Evolutionary conservation across 768 basidiomycete genomes (phyloP), one percentile per base, ranked within the genome.

Genomic region (Russula emetica): DNA sequence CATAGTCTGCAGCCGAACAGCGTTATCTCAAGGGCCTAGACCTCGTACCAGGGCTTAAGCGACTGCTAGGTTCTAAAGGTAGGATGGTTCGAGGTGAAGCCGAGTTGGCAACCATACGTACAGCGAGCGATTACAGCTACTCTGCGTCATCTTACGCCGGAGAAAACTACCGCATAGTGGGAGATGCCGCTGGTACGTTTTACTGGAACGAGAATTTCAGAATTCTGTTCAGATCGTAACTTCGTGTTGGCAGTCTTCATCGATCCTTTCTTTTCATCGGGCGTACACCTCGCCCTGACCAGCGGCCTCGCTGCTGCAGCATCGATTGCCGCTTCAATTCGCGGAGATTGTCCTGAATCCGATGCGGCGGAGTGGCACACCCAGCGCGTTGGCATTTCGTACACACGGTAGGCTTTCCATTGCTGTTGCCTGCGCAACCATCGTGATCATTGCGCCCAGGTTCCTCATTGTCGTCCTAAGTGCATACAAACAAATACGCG

Each of bases 261-360:
- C 60, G 84, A 86, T 66, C 84, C 84, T 0, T 80, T 85, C 73
- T 86, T 86, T 73, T 85, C 84, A 5, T 82, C 80, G 10, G 82
- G 81, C 2, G 73, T 83, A 18, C 82, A 83, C 57, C n/a, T n/a
- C n/a, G n/a, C n/a, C n/a, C n/a, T n/a, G n/a, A n/a, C n/a, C n/a
- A n/a, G n/a, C n/a, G n/a, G n/a, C n/a, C n/a, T n/a, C n/a, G n/a
- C n/a, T n/a, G n/a, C n/a, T n/a, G n/a, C n/a, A n/a, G n/a, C n/a
- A n/a, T n/a, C n/a, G n/a, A n/a, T n/a, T n/a, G n/a, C n/a, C n/a
- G n/a, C n/a, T n/a, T n/a, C n/a, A n/a, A n/a, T n/a, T n/a, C n/a
- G n/a, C n/a, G n/a, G n/a, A n/a, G n/a, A n/a, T n/a, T n/a, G n/a
- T n/a, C n/a, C n/a, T n/a, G n/a, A n/a, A n/a, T n/a, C n/a, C n/a